Percentiles rank a stretch among this genome's conserved stretches.
Conservation (phyloP, 805 yeast genomes). For the Candida tammaniensis region DNA sequence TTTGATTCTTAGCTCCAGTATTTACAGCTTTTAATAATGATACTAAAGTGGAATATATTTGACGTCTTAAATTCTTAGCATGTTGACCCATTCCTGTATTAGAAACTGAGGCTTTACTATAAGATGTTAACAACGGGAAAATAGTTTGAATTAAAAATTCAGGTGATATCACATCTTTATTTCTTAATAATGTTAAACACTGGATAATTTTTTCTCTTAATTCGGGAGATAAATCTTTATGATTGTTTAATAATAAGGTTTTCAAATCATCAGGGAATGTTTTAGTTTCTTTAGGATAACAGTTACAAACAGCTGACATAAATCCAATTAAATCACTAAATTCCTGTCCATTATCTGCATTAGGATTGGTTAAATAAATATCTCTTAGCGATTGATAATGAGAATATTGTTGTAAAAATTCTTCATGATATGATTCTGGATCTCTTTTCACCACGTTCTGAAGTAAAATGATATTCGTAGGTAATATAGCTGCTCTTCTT, state of each 20-base stretch:
- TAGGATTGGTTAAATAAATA: slow-evolving; percentile 72
- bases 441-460: slow-evolving; percentile 93
- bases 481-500: slow-evolving; percentile 89
- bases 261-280: slow-evolving; percentile 80
- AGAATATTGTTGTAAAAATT: slow-evolving; percentile 85
- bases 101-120: slow-evolving; percentile 38
- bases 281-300: slow-evolving; percentile 86
- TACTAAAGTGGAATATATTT: slow-evolving; percentile 76
- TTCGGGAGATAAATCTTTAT: slow-evolving; percentile 77
- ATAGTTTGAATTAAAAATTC: slow-evolving; percentile 81
- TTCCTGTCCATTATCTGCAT: slow-evolving; percentile 51
- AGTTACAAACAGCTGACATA: slow-evolving; percentile 85
- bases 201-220: slow-evolving; percentile 89
- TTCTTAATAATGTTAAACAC: slow-evolving; percentile 84
- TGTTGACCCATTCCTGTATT: slow-evolving; percentile 54
- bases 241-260: slow-evolving; percentile 66
- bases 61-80: slow-evolving; percentile 78
- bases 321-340: slow-evolving; percentile 86
- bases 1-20: slow-evolving; percentile 86
- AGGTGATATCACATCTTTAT: slow-evolving; percentile 74
- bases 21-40: slow-evolving; percentile 79
- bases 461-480: slow-evolving; percentile 84
- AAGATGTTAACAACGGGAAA: slow-evolving; percentile 79
- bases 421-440: slow-evolving; percentile 92
- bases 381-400: slow-evolving; percentile 92